Evolutionary conservation across 164 flowering plant species (phyloP).

Genomic region (Paratinospora sagittata): DNA sequence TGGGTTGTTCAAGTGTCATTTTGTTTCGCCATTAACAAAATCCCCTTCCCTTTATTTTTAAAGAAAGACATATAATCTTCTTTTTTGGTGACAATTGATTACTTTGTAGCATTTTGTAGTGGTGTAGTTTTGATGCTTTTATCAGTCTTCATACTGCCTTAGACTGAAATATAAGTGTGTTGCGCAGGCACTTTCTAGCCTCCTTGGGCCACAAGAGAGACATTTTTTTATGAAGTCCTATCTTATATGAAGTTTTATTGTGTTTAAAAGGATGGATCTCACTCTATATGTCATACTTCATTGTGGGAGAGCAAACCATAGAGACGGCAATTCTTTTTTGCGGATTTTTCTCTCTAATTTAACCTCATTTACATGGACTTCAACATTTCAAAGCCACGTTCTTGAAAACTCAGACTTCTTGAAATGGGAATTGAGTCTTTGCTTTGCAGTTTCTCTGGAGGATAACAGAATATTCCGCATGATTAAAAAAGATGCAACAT

Average conservation of each 20-base stretch:
- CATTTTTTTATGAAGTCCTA: slow-evolving; percentile 4
- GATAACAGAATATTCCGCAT: too few species aligned
- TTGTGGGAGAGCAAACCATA: not conserved
- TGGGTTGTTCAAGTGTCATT: too few species aligned
- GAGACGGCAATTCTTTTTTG: not conserved
- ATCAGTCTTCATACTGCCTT: not conserved
- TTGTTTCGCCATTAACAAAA: too few species aligned
- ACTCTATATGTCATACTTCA: not conserved
- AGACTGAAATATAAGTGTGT: slow-evolving; percentile 11
- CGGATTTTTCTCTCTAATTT: not conserved
- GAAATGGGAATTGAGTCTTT: too few species aligned
- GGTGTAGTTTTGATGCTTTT: not conserved
- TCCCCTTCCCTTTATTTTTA: too few species aligned
- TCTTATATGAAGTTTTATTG: not conserved
- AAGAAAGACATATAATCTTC: too few species aligned
- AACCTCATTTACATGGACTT: not conserved
- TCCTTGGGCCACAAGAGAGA: not conserved
- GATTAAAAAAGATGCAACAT: too few species aligned
- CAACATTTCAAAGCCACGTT: too few species aligned
- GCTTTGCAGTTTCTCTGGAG: too few species aligned
- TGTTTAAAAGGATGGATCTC: not conserved
- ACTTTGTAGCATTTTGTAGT: not conserved
- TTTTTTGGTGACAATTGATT: not conserved
- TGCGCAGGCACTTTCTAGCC: slow-evolving; percentile 15
- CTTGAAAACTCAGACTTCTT: too few species aligned